A percentile compares a stretch with the other conserved stretches of the same genome.
phyloP scores from a whole-genome alignment of 192 early-diverging fungal genomes.

The Coemansia sp. region DNA sequence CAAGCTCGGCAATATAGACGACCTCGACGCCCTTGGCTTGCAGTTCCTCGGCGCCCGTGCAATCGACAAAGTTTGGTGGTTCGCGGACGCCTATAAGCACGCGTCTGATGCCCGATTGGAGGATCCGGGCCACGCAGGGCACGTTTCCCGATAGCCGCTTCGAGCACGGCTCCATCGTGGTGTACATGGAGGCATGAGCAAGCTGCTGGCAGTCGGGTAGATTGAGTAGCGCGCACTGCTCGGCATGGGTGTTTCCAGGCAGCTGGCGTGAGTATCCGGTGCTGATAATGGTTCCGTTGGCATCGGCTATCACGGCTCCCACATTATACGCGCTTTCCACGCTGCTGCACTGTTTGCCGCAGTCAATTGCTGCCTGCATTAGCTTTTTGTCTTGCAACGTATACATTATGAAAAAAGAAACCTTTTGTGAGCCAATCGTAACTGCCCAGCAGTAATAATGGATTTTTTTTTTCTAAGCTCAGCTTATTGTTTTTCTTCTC shows the following conservation, averaged over 20 bases:
- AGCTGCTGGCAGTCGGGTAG: neutral
- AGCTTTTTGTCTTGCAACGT: slow-evolving; percentile 51
- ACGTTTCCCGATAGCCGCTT: slow-evolving; percentile 77
- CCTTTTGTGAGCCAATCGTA: neutral
- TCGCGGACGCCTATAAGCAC: slow-evolving; percentile 86
- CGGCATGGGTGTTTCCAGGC: slow-evolving; percentile 97
- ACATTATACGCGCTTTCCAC: slow-evolving; percentile 87
- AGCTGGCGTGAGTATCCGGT: slow-evolving; percentile 91
- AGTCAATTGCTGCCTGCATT: slow-evolving; percentile 76
- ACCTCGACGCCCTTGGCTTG: slow-evolving; percentile 66
- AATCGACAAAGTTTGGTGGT: slow-evolving; percentile 82
- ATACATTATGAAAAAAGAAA: slow-evolving; percentile 5
- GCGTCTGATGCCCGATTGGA: slow-evolving; percentile 57
- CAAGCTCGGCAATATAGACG: slow-evolving; percentile 64
- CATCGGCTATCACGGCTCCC: slow-evolving; percentile 70
- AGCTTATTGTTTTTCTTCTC: neutral
- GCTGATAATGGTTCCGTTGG: slow-evolving; percentile 55
- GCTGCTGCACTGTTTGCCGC: slow-evolving; percentile 68
- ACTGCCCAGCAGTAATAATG: neutral
- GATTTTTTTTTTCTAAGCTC: slow-evolving; percentile 4
- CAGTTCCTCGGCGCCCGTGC: slow-evolving; percentile 70
- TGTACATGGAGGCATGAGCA: slow-evolving; percentile 56
- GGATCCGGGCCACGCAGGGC: slow-evolving; percentile 69
- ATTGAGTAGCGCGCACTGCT: slow-evolving; percentile 73
- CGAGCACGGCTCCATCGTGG: slow-evolving; percentile 98